Conservation (phyloP, 2,329 filamentous ascomycete species). For the Leptosphaerulina australis region DNA sequence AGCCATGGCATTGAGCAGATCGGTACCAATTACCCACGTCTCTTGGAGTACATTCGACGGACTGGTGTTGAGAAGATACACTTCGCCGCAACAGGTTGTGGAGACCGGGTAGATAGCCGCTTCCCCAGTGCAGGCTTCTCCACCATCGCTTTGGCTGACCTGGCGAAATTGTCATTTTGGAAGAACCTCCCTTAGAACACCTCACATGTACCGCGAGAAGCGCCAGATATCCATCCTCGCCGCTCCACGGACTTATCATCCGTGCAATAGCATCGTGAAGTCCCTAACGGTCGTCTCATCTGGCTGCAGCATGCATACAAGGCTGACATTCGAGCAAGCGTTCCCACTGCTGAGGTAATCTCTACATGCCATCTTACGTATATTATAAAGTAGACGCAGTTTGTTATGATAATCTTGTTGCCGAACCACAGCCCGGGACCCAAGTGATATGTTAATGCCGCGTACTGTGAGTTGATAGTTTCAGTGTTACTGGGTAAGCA, state of each 20-base stretch:
- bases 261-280: conserved; percentile 14
- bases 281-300: conserved; percentile 7
- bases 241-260: conserved; percentile 12
- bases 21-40: conserved; percentile 78
- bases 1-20: conserved; percentile 89
- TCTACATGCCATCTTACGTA: conserved; percentile 1
- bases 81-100: conserved; percentile 31
- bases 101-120: conserved; percentile 35
- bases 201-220: conserved; percentile 1
- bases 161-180: conserved; percentile 42
- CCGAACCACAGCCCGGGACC: conserved; percentile 35
- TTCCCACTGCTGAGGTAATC: not conserved
- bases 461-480: conserved; percentile 18
- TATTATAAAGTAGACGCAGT: conserved; percentile 13
- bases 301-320: conserved; percentile 22
- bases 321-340: not conserved
- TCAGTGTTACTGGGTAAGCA: conserved; percentile 2
- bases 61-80: conserved; percentile 67
- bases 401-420: conserved; percentile 28
- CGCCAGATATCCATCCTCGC: conserved; percentile 13
- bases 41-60: conserved; percentile 71
- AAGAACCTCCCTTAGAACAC: conserved; percentile 12
- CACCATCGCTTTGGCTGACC: conserved; percentile 38
- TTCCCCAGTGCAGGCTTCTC: conserved; percentile 47
- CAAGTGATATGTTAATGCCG: conserved; percentile 4